Base-by-base conservation (phyloP, 345 rosid species). In the Eucalyptus fibrosa region DNA sequence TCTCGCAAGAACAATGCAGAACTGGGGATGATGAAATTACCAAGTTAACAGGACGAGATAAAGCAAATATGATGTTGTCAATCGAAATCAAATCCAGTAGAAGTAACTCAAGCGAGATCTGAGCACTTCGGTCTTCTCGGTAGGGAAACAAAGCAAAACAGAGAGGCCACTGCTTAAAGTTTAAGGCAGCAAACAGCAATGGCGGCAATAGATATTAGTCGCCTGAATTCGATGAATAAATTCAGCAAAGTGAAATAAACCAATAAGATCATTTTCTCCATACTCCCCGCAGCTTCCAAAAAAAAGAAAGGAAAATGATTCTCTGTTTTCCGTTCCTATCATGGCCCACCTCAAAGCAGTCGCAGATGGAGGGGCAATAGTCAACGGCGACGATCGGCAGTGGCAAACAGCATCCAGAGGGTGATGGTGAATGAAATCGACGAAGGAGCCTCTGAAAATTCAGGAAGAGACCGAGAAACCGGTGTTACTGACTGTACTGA, bases 321-420 rank as follows among this genome's bases (percentile, higher is more conserved):
- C 44, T 42, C 8, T 42, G 8, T 42, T 59, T 30, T 42, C 8
- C 2, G 44, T 1, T 42, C 44, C 44, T 42, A 2, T 42, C 44
- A 7, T 42, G 44, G 44, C 44, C 44, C 44, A 42, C 44, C 44
- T 42, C 2, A 42, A 42, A 42, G 44, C 67, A 65, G 2, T n/a
- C 1, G 21, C 21, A 2, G 77, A n/a, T 65, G 37, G 3, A 2
- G 3, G 37, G 0, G 19, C 19, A 9, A n/a, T 3, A 0, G 37
- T 65, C 72, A 65, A 65, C 9, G 37, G 21, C 16, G 32, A 12
- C 16, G 32, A 60, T 28, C 8, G 8, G 32, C 32, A 60, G 32
- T 3, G 16, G 67, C 32, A 3, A 26, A 60, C 69, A 60, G 69
- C 17, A 32, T 60, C 32, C 17, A 15, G 32, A 60, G 67, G 16